These are phyloP conservation scores for Penicillium italicum DNA, from an alignment of 2,329 filamentous ascomycete genomes.

Conservation along the genomic window DNA sequence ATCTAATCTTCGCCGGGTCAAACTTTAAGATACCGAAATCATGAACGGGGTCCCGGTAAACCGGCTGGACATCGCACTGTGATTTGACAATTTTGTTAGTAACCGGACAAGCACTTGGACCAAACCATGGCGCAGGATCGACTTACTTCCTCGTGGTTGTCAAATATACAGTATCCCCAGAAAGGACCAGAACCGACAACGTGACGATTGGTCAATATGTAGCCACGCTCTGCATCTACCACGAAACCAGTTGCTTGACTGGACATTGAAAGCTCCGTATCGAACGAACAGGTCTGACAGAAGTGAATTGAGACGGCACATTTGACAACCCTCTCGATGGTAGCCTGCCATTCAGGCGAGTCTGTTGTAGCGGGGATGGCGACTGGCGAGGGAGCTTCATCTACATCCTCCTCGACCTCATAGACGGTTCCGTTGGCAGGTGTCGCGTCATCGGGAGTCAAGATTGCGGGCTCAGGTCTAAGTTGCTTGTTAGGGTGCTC, in stretches of 20 bases:
- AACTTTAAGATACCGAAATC: slow-evolving; percentile 97
- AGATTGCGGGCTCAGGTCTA: slow-evolving; percentile 45
- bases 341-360: slow-evolving; percentile 88
- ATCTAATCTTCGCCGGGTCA: slow-evolving; percentile 92
- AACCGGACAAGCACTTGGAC: neutral
- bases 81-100: slow-evolving; percentile 5
- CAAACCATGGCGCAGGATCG: neutral
- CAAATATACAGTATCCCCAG: slow-evolving; percentile 97
- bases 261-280: slow-evolving; percentile 89
- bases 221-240: slow-evolving; percentile 88
- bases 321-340: slow-evolving; percentile 87
- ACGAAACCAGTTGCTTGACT: slow-evolving; percentile 98
- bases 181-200: slow-evolving; percentile 94
- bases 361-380: slow-evolving; percentile 54
- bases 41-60: slow-evolving; percentile 97
- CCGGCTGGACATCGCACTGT: slow-evolving; percentile 88
- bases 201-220: slow-evolving; percentile 84
- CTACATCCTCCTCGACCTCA: slow-evolving; percentile 45
- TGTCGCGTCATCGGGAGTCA: slow-evolving; percentile 42
- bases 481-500: slow-evolving; percentile 56
- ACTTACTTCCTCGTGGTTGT: slow-evolving; percentile 82
- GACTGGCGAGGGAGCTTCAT: slow-evolving; percentile 45
- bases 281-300: slow-evolving; percentile 95
- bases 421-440: slow-evolving; percentile 45
- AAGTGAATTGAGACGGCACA: slow-evolving; percentile 99